These are phyloP conservation scores for Trichophyton verrucosum DNA, from an alignment of 2,329 filamentous ascomycete species.

Conservation along the genomic window DNA sequence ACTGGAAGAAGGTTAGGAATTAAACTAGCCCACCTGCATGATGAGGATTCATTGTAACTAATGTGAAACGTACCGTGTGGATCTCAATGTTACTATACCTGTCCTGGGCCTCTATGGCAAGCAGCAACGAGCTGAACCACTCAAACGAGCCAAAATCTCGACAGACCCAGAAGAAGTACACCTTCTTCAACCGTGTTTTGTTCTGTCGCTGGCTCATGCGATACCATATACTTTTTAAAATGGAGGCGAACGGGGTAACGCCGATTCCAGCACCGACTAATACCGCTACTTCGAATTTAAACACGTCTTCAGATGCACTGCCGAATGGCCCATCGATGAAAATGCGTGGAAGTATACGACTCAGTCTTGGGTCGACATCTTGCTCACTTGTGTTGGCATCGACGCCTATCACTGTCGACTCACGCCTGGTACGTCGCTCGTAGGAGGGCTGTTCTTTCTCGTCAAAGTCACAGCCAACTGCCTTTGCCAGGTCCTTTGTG, in stretches of 20 bases:
- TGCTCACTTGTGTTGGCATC: constrained; percentile 40
- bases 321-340: constrained; percentile 80
- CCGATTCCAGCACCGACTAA: constrained; percentile 41
- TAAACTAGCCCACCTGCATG: too few species aligned
- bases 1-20: constrained; percentile 29
- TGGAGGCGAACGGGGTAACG: constrained; percentile 41
- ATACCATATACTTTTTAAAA: constrained; percentile 79
- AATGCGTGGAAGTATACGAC: constrained; percentile 61
- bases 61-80: constrained; percentile 35
- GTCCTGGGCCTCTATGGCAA: constrained; percentile 79
- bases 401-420: constrained; percentile 58
- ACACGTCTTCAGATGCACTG: constrained; percentile 75
- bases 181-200: constrained; percentile 67
- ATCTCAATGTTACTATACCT: constrained; percentile 76
- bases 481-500: constrained; percentile 55
- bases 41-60: too few species aligned
- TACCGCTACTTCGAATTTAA: constrained; percentile 44
- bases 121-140: constrained; percentile 74
- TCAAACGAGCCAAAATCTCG: constrained; percentile 78
- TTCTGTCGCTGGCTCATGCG: constrained; percentile 76
- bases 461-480: constrained; percentile 64
- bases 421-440: constrained; percentile 20
- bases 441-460: constrained; percentile 4
- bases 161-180: constrained; percentile 91
- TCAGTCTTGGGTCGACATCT: constrained; percentile 57